A percentile compares a stretch with the other conserved stretches of the same genome.
These are phyloP conservation scores for Tagetes patula DNA, from an alignment of 129 eudicot genomes.

Conservation along the genomic window DNA sequence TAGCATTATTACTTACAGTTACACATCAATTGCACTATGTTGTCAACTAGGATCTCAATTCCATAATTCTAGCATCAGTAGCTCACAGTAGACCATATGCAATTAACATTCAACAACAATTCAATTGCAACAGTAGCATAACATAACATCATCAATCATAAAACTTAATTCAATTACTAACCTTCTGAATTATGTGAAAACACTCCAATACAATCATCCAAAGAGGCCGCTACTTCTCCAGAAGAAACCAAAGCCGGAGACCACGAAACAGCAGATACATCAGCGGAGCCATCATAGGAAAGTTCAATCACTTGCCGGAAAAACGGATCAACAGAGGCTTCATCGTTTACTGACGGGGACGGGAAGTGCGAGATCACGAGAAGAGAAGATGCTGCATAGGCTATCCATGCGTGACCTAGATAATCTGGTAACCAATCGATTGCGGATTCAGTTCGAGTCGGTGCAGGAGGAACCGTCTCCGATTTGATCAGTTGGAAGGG, in stretches of 20 bases:
- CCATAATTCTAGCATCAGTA: constrained; percentile 7
- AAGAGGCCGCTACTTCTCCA: constrained; percentile 74
- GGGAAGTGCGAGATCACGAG: constrained; percentile 87
- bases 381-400: constrained; percentile 91
- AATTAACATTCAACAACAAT: background rate
- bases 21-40: background rate
- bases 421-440: constrained; percentile 75
- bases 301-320: constrained; percentile 78
- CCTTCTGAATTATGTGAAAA: constrained; percentile 44
- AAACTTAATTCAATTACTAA: constrained; percentile 32
- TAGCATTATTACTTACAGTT: background rate
- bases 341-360: constrained; percentile 45
- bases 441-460: constrained; percentile 47
- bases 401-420: constrained; percentile 86
- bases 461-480: constrained; percentile 64
- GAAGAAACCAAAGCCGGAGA: constrained; percentile 54
- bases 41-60: background rate
- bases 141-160: background rate
- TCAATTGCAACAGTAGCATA: background rate
- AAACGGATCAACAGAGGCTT: constrained; percentile 47
- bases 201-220: constrained; percentile 52
- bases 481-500: constrained; percentile 68
- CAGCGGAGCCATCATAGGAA: constrained; percentile 41
- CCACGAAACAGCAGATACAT: constrained; percentile 62
- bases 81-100: background rate